These are phyloP conservation scores for Tetrapyrgos nigripes DNA, from an alignment of 1,284 basidiomycete genomes.

Conservation along the genomic window DNA sequence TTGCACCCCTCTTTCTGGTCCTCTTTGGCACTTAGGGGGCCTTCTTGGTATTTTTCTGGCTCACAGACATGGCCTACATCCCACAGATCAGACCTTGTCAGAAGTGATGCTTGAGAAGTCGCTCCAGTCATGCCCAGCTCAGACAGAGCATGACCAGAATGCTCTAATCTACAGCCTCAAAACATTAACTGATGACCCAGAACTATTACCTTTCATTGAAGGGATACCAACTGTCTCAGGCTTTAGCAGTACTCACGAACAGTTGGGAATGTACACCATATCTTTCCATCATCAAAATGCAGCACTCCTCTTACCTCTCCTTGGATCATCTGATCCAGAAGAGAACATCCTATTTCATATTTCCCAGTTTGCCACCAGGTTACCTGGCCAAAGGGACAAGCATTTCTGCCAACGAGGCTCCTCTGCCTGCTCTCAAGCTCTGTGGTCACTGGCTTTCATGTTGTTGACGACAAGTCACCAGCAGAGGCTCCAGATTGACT, in stretches of 20 bases:
- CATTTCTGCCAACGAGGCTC: not conserved
- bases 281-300: too few species aligned
- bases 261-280: too few species aligned
- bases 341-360: not conserved
- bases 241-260: not conserved
- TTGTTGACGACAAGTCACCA: not conserved
- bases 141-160: not conserved
- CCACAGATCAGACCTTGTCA: not conserved
- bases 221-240: not conserved
- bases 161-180: not conserved
- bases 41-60: not conserved
- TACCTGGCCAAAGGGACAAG: not conserved
- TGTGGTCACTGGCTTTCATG: not conserved
- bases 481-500: not conserved
- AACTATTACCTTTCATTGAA: not conserved
- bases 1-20: slow-evolving; percentile 13
- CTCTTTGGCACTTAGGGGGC: slow-evolving; percentile 6
- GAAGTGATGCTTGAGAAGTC: too few species aligned
- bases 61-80: not conserved
- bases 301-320: not conserved
- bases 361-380: not conserved
- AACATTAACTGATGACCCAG: not conserved
- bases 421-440: not conserved
- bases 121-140: not conserved
- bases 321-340: not conserved